Base-by-base conservation (phyloP, 148 eudicot species). In the Heliamphora exappendiculata region DNA sequence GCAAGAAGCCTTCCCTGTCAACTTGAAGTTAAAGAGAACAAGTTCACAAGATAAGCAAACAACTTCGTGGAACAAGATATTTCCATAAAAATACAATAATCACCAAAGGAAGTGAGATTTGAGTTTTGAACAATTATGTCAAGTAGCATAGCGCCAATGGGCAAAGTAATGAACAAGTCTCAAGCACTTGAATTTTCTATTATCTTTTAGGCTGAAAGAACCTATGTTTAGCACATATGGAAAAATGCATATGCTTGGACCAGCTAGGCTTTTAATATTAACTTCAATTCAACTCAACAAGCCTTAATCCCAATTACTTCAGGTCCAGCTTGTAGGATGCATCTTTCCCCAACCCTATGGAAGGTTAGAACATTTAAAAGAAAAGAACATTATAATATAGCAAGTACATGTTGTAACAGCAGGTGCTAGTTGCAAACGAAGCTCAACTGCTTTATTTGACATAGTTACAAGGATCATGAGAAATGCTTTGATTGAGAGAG, bases 1-100 rank as follows among this genome's bases (percentile, higher is more conserved):
- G 97, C 98, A 85, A 92, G 97, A 87, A 95, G 98, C 87, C 89
- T 89, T 81, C 98, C 98, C 98, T 94, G 97, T 91, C 90, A 85
- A 91, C 96, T 94, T 94, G 75, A 88, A 89, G 86, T 88, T 87
- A 89, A 89, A 84, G 84, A 87, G 78, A 72, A 81, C 79, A 84
- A 78, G 76, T 87, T 83, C 54, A 84, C 77, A 91, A 88, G 82
- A 78, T 76, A 78, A 71, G 55, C 68, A 79, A 76, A 71, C 42
- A 73, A 77, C 12, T 41, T 31, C 47, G n/a, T 24, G n/a, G 36
- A 31, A 14, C 13, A 33, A 64, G 44, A 3, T 10, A 9, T 45
- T 22, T 33, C 28, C 29, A 8, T 70, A n/a, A 47, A 37, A 50
- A 51, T 53, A 51, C n/a, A 51, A 20, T n/a, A 17, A 45, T 51